These are phyloP conservation scores for Fusarium sp. DNA, from an alignment of 2,329 filamentous ascomycete species.

Conservation along the genomic window DNA sequence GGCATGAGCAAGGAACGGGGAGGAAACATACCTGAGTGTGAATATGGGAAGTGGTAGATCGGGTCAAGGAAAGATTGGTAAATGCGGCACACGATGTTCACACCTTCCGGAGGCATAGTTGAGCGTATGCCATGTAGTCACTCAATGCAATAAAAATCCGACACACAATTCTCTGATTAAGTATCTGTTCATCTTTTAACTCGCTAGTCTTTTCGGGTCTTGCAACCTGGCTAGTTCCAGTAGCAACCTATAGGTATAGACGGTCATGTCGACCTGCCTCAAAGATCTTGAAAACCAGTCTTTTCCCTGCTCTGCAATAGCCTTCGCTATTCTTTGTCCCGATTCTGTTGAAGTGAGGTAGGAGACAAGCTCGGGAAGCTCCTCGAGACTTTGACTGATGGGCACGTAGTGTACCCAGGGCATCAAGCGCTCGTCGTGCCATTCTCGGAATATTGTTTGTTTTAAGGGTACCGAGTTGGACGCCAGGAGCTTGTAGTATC, in stretches of 20 bases:
- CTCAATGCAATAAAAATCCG: background rate
- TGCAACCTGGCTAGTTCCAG: constrained; percentile 64
- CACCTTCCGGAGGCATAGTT: background rate
- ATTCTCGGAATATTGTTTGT: constrained; percentile 65
- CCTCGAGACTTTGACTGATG: constrained; percentile 60
- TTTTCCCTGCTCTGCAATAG: constrained; percentile 65
- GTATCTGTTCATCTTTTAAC: background rate
- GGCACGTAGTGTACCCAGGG: constrained; percentile 71
- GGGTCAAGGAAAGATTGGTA: background rate
- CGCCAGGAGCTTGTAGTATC: constrained; percentile 63
- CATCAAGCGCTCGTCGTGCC: constrained; percentile 67
- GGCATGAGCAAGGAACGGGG: background rate
- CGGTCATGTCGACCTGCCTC: constrained; percentile 68
- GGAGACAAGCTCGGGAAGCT: constrained; percentile 63
- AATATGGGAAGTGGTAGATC: background rate
- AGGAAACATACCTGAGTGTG: background rate
- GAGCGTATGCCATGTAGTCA: background rate
- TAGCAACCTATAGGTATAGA: constrained; percentile 71
- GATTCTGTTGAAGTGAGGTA: constrained; percentile 58
- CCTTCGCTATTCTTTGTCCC: constrained; percentile 61
- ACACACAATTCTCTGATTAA: background rate
- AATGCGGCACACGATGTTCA: background rate
- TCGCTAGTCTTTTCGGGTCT: constrained; percentile 45
- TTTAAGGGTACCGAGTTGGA: constrained; percentile 63
- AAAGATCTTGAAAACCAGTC: constrained; percentile 67